Conservation (phyloP, 1,284 basidiomycete genomes). For the Boletus semigastroideus region DNA sequence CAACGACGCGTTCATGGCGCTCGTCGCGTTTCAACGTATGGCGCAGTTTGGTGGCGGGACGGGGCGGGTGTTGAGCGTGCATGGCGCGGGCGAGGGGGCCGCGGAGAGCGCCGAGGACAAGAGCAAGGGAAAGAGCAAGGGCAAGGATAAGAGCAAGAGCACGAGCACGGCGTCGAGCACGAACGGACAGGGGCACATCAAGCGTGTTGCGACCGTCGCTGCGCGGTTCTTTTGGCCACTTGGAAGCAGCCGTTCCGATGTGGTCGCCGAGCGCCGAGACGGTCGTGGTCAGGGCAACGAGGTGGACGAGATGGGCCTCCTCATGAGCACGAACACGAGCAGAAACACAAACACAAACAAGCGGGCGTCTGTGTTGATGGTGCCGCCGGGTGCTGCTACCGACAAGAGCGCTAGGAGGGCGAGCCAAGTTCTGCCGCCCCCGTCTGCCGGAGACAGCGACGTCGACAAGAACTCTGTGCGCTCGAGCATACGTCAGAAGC, state of each 20-base stretch:
- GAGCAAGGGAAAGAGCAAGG: neutral
- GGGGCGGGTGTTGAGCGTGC: neutral
- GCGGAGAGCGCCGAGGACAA: neutral
- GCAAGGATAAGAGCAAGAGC: neutral
- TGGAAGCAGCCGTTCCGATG: neutral
- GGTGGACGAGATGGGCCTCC: slow-evolving; percentile 27
- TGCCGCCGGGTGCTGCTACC: no score
- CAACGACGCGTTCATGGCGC: slow-evolving; percentile 66
- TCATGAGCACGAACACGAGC: neutral
- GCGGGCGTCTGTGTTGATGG: slow-evolving; percentile 24
- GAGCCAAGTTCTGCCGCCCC: no score
- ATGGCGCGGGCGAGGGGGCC: neutral
- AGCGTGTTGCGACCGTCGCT: slow-evolving; percentile 16
- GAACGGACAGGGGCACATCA: neutral
- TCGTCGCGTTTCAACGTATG: slow-evolving; percentile 65
- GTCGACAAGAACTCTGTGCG: no score
- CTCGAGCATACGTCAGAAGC: no score
- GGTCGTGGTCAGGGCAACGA: neutral
- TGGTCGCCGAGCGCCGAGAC: neutral
- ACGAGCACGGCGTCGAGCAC: neutral
- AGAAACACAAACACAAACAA: no score
- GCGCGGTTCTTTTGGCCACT: slow-evolving; percentile 21
- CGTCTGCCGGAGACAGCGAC: no score
- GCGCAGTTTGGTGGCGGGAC: slow-evolving; percentile 42
- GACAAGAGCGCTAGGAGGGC: slow-evolving; percentile 6